phyloP scores from a whole-genome alignment of 805 yeast genomes.

The Candida germanica region DNA sequence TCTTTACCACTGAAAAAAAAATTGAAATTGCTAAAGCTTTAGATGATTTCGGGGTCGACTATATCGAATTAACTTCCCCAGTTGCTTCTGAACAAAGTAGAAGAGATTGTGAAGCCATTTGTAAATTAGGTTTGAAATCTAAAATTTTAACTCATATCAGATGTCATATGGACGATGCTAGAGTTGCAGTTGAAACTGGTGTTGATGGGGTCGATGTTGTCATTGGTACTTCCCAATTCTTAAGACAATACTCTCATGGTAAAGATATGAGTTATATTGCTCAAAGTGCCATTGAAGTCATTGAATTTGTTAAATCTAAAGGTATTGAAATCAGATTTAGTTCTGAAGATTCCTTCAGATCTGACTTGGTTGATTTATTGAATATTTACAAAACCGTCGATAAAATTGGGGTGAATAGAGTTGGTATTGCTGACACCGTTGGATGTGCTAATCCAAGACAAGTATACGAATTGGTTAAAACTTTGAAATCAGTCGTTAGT shows the following conservation, averaged over 20 bases:
- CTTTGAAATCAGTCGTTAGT: conserved; percentile 86
- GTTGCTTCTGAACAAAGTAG: conserved; percentile 96
- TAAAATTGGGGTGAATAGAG: conserved; percentile 96
- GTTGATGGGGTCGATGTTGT: conserved; percentile 99
- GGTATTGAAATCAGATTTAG: conserved; percentile 96
- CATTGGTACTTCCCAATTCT: conserved; percentile 93
- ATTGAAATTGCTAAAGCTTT: conserved; percentile 95
- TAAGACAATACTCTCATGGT: conserved; percentile 94
- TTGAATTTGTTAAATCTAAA: conserved; percentile 94
- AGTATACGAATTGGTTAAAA: conserved; percentile 93
- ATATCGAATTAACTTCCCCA: conserved; percentile 95
- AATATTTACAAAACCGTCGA: conserved; percentile 96
- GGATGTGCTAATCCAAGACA: conserved; percentile 99
- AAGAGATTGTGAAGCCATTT: conserved; percentile 94
- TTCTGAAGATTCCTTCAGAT: conserved; percentile 96
- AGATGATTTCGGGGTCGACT: conserved; percentile 97
- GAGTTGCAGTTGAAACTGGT: conserved; percentile 96
- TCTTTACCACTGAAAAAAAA: conserved; percentile 90
- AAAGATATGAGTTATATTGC: conserved; percentile 98
- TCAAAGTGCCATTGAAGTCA: conserved; percentile 92
- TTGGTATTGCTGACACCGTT: conserved; percentile 98
- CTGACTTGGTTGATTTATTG: conserved; percentile 90
- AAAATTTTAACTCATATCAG: conserved; percentile 95
- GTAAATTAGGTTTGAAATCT: conserved; percentile 94
- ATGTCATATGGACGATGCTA: conserved; percentile 99